A percentile compares a stretch with the other conserved stretches of the same genome.
phyloP scores from a whole-genome alignment of 352 stramenopile genomes.

The Globisporangium nunn region DNA sequence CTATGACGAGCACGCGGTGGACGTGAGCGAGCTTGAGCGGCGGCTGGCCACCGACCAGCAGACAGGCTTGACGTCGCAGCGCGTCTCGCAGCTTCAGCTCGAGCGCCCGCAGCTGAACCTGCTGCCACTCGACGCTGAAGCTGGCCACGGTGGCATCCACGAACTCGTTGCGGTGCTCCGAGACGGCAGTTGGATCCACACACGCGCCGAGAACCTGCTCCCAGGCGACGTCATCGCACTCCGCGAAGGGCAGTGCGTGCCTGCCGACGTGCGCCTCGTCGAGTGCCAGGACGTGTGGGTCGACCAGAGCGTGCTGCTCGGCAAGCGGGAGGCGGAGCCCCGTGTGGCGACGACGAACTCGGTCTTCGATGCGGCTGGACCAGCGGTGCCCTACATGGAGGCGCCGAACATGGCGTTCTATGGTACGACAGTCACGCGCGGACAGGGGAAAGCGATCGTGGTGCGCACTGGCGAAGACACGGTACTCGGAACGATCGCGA shows the following conservation, averaged over 20 bases:
- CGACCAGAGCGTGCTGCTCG: constrained; percentile 29
- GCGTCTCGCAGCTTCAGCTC: constrained; percentile 20
- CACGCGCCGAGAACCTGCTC: constrained; percentile 43
- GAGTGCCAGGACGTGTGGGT: constrained; percentile 43
- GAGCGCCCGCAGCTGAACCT: constrained; percentile 29
- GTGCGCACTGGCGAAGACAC: constrained; percentile 40
- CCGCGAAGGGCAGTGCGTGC: constrained; percentile 42
- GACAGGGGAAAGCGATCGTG: constrained; percentile 40
- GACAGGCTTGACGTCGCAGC: constrained; percentile 19
- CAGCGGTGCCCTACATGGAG: constrained; percentile 37
- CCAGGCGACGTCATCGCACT: constrained; percentile 40
- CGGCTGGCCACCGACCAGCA: constrained; percentile 28
- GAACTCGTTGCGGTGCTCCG: constrained; percentile 49
- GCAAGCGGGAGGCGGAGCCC: constrained; percentile 15
- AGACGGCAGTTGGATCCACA: constrained; percentile 50
- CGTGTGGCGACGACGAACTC: constrained; percentile 25
- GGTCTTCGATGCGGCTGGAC: constrained; percentile 35
- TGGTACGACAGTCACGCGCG: constrained; percentile 30
- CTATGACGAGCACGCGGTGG: constrained; percentile 40
- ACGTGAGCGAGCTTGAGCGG: constrained; percentile 38
- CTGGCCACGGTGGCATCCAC: constrained; percentile 42
- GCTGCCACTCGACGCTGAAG: constrained; percentile 34
- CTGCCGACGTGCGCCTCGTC: constrained; percentile 40
- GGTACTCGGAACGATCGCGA: constrained; percentile 32
- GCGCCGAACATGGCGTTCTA: constrained; percentile 50